These are phyloP conservation scores for Populus davidiana DNA, from an alignment of 345 rosid species.

Conservation along the genomic window DNA sequence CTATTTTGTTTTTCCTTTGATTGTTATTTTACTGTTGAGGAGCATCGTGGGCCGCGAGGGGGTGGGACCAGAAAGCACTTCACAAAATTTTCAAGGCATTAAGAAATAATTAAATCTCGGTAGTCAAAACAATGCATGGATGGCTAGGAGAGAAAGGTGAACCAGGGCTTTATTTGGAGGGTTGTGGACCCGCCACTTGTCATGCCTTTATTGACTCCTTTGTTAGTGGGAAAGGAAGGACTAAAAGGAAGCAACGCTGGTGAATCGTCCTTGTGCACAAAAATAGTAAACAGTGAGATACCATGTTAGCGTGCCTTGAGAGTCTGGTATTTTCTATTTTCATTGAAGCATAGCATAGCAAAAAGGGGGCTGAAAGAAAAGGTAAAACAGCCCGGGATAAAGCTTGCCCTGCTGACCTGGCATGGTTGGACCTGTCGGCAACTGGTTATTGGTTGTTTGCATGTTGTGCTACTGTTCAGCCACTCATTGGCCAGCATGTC, in stretches of 20 bases:
- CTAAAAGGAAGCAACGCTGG: background rate
- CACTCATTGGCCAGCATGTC: background rate
- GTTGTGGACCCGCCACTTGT: conserved; percentile 23
- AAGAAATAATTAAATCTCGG: background rate
- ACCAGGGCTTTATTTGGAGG: conserved; percentile 22
- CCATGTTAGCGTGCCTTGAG: background rate
- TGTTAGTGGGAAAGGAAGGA: conserved; percentile 5
- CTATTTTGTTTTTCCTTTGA: background rate
- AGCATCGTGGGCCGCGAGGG: background rate
- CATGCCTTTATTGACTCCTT: conserved; percentile 1
- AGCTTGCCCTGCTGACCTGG: background rate
- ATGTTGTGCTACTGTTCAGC: background rate
- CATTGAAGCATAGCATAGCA: background rate
- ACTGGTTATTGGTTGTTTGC: background rate
- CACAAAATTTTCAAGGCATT: background rate
- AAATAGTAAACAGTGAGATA: background rate
- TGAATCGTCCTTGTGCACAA: background rate
- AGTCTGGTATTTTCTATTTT: background rate
- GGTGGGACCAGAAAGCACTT: background rate
- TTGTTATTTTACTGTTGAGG: no score
- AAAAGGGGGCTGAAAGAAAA: background rate
- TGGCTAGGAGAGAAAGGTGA: conserved; percentile 10
- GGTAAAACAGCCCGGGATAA: background rate
- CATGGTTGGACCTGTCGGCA: background rate
- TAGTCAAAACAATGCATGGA: background rate